Base-by-base conservation (phyloP, 331 rosid genomes). In the Quercus phellos region DNA sequence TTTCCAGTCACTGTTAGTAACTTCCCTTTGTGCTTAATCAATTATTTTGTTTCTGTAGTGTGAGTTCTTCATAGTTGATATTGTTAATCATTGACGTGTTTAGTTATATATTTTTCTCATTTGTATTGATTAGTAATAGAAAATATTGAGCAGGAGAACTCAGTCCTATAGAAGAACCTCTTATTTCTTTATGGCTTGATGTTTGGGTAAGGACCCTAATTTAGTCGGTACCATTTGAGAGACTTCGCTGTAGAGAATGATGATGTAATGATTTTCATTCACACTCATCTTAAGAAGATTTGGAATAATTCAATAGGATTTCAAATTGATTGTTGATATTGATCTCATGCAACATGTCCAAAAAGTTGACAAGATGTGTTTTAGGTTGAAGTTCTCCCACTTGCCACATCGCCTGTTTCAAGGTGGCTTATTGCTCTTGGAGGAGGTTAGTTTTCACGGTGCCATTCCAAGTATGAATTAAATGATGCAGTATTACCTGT, bases 331-430 rank as follows among this genome's bases (percentile, higher is more conserved):
- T 17, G 21, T 42, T 55, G 53, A 4, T 30, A 0, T 30, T 54
- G 18, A 12, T 59, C 51, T 11, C 51, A 46, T 46, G 51, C 51
- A 12, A 46, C 51, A 46, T 12, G 17, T 11, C 51, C 51, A 46
- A 46, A 46, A 46, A 46, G 51, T 46, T 46, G 51, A 46, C 51
- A 11, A 46, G 17, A 46, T 63, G 7, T n/a, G 9, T 75, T 75
- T 60, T 42, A 75, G 79, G 79, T 75, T 60, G 79, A 75, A 75
- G 79, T 75, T 63, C 79, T 75, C 64, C 79, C 79, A 17, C 29
- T 75, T 26, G 79, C 79, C 26, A 70, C 63, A 24, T 59, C 79
- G 46, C 79, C 72, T 60, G 79, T 75, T 75, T 38, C 63, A 29
- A 75, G 72, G 72, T 59, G 79, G 4, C 79, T 75, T 7, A 29